Evolutionary conservation across 1,284 basidiomycete genomes (phyloP).

Genomic region (Xerocomus minutiporus): DNA sequence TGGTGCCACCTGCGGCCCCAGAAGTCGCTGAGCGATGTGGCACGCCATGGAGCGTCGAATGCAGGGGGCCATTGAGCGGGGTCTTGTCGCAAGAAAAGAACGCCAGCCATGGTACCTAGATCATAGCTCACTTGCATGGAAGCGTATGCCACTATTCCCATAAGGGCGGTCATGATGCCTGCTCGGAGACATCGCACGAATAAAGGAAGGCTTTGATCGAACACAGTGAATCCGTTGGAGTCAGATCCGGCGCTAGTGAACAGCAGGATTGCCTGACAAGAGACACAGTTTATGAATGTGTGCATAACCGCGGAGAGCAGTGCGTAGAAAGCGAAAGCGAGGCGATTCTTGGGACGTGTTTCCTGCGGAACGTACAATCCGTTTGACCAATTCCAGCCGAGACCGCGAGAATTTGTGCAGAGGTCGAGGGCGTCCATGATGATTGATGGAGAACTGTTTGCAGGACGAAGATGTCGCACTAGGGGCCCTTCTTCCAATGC

Average conservation of each 20-base stretch:
- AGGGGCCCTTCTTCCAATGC: not conserved
- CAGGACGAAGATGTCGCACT: not conserved
- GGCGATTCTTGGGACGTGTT: not conserved
- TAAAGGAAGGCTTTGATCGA: not conserved
- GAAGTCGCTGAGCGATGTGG: slow-evolving; percentile 37
- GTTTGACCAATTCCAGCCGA: not conserved
- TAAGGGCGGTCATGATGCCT: not conserved
- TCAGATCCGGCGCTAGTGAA: not conserved
- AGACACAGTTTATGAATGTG: not conserved
- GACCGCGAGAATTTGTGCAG: not conserved
- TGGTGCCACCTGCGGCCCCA: slow-evolving; percentile 46
- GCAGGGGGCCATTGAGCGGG: slow-evolving; percentile 33
- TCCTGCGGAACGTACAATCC: not conserved
- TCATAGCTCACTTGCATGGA: not conserved
- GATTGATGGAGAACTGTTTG: not conserved
- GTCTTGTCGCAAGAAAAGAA: not conserved
- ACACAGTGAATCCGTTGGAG: not conserved
- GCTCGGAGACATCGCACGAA: not conserved
- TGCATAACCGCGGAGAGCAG: not conserved
- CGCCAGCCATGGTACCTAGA: not conserved
- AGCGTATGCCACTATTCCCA: not conserved
- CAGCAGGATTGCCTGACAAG: not conserved
- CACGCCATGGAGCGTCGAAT: slow-evolving; percentile 36
- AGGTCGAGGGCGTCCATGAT: not conserved
- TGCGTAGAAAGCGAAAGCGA: not conserved